Evolutionary conservation across 2,329 filamentous ascomycete species (phyloP).

Genomic region (Pyrenophora tritici-repentis): DNA sequence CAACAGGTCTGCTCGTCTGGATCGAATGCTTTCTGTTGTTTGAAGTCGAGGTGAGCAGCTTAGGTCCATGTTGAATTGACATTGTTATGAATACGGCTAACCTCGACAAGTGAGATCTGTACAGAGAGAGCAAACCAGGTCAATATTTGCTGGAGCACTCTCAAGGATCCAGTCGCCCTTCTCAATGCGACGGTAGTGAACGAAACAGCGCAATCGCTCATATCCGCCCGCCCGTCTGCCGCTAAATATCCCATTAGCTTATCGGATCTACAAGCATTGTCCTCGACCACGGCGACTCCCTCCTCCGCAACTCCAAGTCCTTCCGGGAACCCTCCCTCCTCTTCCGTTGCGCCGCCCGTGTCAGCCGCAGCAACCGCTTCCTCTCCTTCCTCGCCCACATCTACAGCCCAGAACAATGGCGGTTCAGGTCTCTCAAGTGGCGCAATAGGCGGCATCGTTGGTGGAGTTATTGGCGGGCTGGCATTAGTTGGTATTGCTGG

Average conservation of each 20-base stretch:
- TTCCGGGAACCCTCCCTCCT: background rate
- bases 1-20: conserved; percentile 14
- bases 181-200: conserved; percentile 18
- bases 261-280: conserved; percentile 7
- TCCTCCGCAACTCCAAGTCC: background rate
- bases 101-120: conserved; percentile 10
- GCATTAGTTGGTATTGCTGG: conserved; percentile 20
- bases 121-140: conserved; percentile 22
- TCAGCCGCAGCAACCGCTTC: background rate
- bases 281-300: conserved; percentile 1
- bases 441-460: conserved; percentile 29
- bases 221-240: conserved; percentile 17
- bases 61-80: background rate
- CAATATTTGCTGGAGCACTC: conserved; percentile 33
- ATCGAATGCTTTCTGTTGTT: conserved; percentile 25
- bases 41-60: conserved; percentile 9
- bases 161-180: conserved; percentile 18
- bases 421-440: conserved; percentile 13
- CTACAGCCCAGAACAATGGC: background rate
- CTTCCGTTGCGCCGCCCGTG: background rate
- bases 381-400: background rate
- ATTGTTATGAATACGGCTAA: conserved; percentile 5
- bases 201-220: conserved; percentile 25
- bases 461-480: conserved; percentile 25
- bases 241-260: conserved; percentile 16